These are phyloP conservation scores for Colletotrichum agaves DNA, from an alignment of 2,329 filamentous ascomycete species.

Conservation along the genomic window DNA sequence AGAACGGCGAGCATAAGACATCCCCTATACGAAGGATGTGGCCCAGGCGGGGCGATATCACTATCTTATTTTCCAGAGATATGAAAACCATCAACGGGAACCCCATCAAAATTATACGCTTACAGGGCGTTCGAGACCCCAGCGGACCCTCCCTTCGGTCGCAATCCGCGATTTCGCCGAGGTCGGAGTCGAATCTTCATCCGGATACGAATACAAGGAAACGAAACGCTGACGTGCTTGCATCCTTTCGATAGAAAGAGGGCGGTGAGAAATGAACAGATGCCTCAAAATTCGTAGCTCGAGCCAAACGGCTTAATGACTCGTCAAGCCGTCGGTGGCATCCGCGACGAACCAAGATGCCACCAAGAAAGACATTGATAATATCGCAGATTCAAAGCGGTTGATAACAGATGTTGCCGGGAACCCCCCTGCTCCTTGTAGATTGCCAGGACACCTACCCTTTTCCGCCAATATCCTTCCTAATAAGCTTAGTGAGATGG, in stretches of 20 bases:
- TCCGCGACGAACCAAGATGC: background rate
- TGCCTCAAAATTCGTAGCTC: too few species aligned
- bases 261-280: too few species aligned
- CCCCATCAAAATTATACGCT: too few species aligned
- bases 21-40: background rate
- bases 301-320: too few species aligned
- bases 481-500: slow-evolving; percentile 19
- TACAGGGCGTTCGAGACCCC: too few species aligned
- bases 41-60: too few species aligned
- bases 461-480: slow-evolving; percentile 28
- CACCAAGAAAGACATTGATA: background rate
- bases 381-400: background rate
- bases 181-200: too few species aligned
- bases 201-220: too few species aligned
- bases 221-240: too few species aligned
- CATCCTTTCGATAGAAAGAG: too few species aligned
- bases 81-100: background rate
- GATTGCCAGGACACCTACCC: slow-evolving; percentile 27
- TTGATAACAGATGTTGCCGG: slow-evolving; percentile 18
- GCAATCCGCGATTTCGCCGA: background rate
- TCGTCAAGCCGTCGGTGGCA: background rate
- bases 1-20: too few species aligned
- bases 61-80: background rate
- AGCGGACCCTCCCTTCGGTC: background rate
- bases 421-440: background rate